Evolutionary conservation across 2,329 filamentous ascomycete species (phyloP), one percentile per base, ranked within the genome.

Genomic region (Penicillium hesseltinei): DNA sequence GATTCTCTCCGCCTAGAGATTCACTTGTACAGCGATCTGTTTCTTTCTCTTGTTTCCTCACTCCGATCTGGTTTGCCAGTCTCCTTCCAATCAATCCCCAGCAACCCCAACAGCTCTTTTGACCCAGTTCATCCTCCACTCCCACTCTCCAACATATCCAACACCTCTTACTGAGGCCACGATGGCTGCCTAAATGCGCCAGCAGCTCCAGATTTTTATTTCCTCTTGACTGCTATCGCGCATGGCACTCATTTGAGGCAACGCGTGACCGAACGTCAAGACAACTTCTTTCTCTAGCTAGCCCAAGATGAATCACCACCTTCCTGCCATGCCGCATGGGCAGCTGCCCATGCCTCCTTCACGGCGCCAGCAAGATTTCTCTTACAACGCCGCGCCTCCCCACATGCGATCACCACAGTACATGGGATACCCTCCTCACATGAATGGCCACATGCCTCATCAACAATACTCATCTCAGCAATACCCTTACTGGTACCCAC

Each of bases 391-490:
- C 13, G 73, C 69, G 8, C 76, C 74, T 50, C 78, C 81, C 33
- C 82, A 81, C 64, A 81, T 86, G 73, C 77, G 77, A 57, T 80
- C 83, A 56, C 82, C 83, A 60, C 84, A 83, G 48, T 84, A 88
- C 67, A 86, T 85, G 79, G 68, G 74, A 65, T 75, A 78, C 64
- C 80, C 71, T 82, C 85, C 56, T 76, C 87, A 61, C 81, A 85
- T 75, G 81, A 85, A 69, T 77, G 82, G 69, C 75, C 84, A 70
- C 69, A 76, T 67, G 67, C 76, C 68, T 72, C 79, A 71, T 72
- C 79, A 71, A 70, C 63, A 69, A 50, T 80, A 69, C 69, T 75
- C 64, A 68, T 78, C 63, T 64, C 76, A 74, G 70, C 80, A 73
- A 64, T 80, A 77, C 61, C 69, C 65, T 65, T 78, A 71, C 68